A percentile compares a stretch with the other conserved stretches of the same genome.
These are phyloP conservation scores for Grifola frondosa DNA, from an alignment of 1,284 basidiomycete species.

Conservation along the genomic window DNA sequence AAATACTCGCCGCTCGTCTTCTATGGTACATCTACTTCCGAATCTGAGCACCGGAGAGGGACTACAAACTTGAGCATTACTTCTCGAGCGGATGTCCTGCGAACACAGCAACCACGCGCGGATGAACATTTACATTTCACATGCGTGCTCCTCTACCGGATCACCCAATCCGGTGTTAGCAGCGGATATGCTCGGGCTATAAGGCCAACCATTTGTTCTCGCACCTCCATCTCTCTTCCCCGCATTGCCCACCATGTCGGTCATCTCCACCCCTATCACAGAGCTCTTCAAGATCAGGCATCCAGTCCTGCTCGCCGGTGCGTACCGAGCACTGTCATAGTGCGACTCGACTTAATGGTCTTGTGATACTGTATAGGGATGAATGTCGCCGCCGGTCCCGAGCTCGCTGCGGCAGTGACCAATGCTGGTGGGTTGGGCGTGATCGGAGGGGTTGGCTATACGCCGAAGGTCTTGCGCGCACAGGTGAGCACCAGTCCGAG, in stretches of 20 bases:
- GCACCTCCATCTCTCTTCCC: neutral
- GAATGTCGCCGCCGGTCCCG: slow-evolving; percentile 87
- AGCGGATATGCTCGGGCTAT: too few relatives aligned
- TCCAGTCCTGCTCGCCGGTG: slow-evolving; percentile 83
- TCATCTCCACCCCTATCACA: slow-evolving; percentile 75
- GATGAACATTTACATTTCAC: too few relatives aligned
- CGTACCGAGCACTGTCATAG: slow-evolving; percentile 4
- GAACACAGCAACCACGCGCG: too few relatives aligned
- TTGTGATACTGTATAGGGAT: slow-evolving; percentile 47
- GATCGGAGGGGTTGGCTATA: slow-evolving; percentile 83
- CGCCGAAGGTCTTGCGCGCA: slow-evolving; percentile 68
- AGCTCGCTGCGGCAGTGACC: slow-evolving; percentile 83
- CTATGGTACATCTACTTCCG: too few relatives aligned
- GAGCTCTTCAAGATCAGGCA: slow-evolving; percentile 85
- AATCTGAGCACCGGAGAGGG: too few relatives aligned
- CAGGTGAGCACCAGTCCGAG: slow-evolving; percentile 46
- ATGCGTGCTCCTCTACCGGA: too few relatives aligned
- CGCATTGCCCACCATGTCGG: slow-evolving; percentile 43
- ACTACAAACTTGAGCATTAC: too few relatives aligned
- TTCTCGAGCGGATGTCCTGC: too few relatives aligned
- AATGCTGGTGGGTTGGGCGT: slow-evolving; percentile 88
- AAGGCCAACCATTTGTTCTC: too few relatives aligned
- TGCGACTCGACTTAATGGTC: neutral
- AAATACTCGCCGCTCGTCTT: too few relatives aligned
- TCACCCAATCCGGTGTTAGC: too few relatives aligned